These are phyloP conservation scores for Saposhnikovia divaricata DNA, from an alignment of 129 eudicot genomes.

Conservation along the genomic window DNA sequence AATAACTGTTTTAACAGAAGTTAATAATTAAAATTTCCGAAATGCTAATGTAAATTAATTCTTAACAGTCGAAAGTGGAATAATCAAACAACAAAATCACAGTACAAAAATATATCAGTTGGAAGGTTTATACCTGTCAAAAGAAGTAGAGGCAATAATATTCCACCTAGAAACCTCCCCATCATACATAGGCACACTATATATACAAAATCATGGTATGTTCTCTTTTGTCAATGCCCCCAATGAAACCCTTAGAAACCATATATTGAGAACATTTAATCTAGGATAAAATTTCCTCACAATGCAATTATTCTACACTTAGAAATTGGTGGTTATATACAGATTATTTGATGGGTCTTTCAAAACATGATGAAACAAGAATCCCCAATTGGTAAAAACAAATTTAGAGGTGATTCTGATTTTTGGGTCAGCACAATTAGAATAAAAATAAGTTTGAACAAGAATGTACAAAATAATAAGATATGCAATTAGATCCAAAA, in stretches of 20 bases:
- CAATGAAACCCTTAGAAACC: not conserved
- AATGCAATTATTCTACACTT: not conserved
- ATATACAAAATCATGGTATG: not conserved
- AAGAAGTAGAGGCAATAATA: conserved; percentile 16
- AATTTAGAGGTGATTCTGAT: not conserved
- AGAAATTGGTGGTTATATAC: not conserved
- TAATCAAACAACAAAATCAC: not conserved
- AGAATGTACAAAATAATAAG: not conserved
- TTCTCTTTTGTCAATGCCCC: not conserved
- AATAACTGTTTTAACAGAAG: not conserved
- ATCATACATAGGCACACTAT: not conserved
- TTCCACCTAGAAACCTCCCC: conserved; percentile 15
- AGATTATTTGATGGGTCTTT: not conserved
- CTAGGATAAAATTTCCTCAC: not conserved
- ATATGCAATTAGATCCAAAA: not conserved
- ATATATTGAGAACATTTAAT: not conserved
- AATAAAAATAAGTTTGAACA: not conserved
- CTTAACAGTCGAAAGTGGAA: not conserved
- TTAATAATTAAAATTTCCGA: not conserved
- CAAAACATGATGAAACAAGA: not conserved
- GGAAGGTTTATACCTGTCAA: conserved; percentile 10
- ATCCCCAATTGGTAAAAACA: not conserved
- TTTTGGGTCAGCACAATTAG: not conserved
- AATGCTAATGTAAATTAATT: not conserved
- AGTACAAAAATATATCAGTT: not conserved